These are phyloP conservation scores for Vanrija pseudolonga DNA, from an alignment of 1,284 basidiomycete species.

Conservation along the genomic window DNA sequence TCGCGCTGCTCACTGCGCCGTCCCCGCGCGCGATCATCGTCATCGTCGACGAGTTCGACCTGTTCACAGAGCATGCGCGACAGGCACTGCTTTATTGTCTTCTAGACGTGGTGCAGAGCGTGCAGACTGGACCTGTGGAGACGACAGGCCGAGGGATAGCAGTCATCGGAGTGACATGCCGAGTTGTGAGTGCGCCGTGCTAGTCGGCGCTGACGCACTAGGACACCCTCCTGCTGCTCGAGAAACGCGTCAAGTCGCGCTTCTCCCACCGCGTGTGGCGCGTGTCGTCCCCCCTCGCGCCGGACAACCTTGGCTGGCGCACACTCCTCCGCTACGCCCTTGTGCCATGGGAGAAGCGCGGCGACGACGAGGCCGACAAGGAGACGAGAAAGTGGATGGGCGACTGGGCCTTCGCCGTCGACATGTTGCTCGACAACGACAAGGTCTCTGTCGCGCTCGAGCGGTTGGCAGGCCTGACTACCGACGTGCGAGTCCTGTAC, in stretches of 20 bases:
- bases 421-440: constrained; percentile 46
- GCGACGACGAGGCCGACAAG: constrained; percentile 52
- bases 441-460: constrained; percentile 30
- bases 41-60: constrained; percentile 82
- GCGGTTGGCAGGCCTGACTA: constrained; percentile 64
- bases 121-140: constrained; percentile 45
- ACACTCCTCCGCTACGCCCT: constrained; percentile 54
- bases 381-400: constrained; percentile 35
- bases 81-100: constrained; percentile 86
- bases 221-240: constrained; percentile 82
- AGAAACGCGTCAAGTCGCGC: constrained; percentile 91
- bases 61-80: constrained; percentile 81
- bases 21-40: constrained; percentile 76
- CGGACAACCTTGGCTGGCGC: constrained; percentile 55
- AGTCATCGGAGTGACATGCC: constrained; percentile 74
- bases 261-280: constrained; percentile 87
- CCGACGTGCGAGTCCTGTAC: constrained; percentile 63
- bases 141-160: constrained; percentile 60
- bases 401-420: constrained; percentile 61
- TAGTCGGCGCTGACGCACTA: constrained; percentile 15
- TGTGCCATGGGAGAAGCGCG: constrained; percentile 28
- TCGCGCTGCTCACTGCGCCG: constrained; percentile 71
- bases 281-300: constrained; percentile 59
- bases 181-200: constrained; percentile 54
- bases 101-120: constrained; percentile 54